Conservation (phyloP, 2,329 filamentous ascomycete species). For the Malbranchea zuffiana region DNA sequence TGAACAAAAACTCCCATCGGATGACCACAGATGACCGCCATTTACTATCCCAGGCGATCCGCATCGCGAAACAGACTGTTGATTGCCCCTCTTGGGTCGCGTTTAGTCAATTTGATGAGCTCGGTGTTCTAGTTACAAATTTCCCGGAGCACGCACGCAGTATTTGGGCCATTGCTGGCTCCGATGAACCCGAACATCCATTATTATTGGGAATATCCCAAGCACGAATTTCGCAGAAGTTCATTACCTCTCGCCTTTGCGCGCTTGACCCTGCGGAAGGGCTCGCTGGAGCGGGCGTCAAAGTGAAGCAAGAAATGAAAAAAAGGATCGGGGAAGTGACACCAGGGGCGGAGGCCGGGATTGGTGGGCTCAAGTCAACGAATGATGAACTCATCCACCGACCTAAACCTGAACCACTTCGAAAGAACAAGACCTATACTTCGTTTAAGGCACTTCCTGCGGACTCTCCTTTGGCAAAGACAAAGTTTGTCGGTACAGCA, state of each 20-base stretch:
- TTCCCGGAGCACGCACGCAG: constrained; percentile 53
- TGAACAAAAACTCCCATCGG: constrained; percentile 49
- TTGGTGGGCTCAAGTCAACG: constrained; percentile 11
- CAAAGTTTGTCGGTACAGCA: constrained; percentile 62
- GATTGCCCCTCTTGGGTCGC: constrained; percentile 53
- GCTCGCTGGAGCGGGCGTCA: constrained; percentile 33
- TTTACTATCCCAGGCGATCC: constrained; percentile 54
- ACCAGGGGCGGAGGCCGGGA: neutral
- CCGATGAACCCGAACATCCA: constrained; percentile 31
- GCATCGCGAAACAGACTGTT: constrained; percentile 50
- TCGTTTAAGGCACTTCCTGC: constrained; percentile 22
- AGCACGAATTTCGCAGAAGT: constrained; percentile 45
- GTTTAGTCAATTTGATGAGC: constrained; percentile 61
- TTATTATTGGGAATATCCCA: constrained; percentile 49
- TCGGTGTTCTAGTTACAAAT: constrained; percentile 59
- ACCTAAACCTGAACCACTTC: constrained; percentile 20
- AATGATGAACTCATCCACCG: constrained; percentile 18
- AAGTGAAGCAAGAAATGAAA: constrained; percentile 22
- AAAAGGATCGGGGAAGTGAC: constrained; percentile 14
- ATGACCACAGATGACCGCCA: constrained; percentile 51
- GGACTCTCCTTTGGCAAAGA: constrained; percentile 46
- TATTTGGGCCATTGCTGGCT: constrained; percentile 56
- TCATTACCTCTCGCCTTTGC: constrained; percentile 36
- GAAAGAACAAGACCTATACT: constrained; percentile 19
- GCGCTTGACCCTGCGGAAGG: constrained; percentile 29